Conservation (phyloP, 164 flowering plant species). For the Magnolia sinica region DNA sequence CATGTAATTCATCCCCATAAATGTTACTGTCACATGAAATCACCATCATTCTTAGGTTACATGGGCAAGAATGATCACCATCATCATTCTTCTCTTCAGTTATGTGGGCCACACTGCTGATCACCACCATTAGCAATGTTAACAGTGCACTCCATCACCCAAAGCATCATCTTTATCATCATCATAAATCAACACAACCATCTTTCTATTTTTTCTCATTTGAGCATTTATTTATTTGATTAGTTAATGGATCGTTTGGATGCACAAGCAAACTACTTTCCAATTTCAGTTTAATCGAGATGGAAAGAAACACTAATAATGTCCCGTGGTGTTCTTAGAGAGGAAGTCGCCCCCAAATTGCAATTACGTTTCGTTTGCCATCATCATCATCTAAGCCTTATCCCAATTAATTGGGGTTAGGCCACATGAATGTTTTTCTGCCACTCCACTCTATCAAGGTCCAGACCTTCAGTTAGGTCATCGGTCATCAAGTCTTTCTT, state of each 20-base stretch:
- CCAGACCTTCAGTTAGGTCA: too few relatives aligned
- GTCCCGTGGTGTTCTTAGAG: not conserved
- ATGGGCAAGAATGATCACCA: too few relatives aligned
- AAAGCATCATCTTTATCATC: not conserved
- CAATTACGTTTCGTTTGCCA: too few relatives aligned
- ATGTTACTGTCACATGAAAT: too few relatives aligned
- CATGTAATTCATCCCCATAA: not conserved
- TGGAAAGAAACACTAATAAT: not conserved
- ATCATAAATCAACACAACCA: not conserved
- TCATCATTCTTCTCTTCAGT: not conserved
- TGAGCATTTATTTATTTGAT: not conserved
- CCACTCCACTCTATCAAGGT: too few relatives aligned
- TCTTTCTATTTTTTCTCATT: not conserved
- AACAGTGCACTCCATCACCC: not conserved
- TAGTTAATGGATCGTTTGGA: not conserved
- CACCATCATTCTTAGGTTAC: too few relatives aligned
- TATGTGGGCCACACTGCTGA: not conserved
- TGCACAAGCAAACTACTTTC: not conserved
- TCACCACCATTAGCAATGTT: not conserved
- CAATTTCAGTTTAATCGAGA: not conserved
- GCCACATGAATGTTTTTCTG: not conserved
- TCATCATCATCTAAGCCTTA: not conserved
- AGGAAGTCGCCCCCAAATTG: too few relatives aligned
- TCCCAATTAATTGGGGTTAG: not conserved
- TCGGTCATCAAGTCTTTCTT: too few relatives aligned